Evolutionary conservation across 2,329 filamentous ascomycete genomes (phyloP).

Genomic region (Talaromyces sp.): DNA sequence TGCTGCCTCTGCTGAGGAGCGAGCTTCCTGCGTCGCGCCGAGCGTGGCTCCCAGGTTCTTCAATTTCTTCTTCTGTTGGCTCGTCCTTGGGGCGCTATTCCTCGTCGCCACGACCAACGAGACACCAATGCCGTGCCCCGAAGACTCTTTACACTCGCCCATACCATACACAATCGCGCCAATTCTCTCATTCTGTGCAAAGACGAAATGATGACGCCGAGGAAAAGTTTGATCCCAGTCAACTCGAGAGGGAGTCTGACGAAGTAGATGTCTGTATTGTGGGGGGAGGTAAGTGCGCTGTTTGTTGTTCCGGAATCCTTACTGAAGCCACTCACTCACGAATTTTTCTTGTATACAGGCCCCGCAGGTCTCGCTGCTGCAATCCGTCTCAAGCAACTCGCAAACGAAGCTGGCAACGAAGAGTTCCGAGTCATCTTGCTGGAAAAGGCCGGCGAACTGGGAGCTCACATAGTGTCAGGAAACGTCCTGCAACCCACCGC

Average conservation of each 20-base stretch:
- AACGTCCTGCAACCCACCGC: slow-evolving; percentile 89
- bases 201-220: slow-evolving; percentile 41
- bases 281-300: slow-evolving; percentile 61
- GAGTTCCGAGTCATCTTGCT: slow-evolving; percentile 89
- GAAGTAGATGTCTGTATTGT: slow-evolving; percentile 96
- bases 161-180: slow-evolving; percentile 26
- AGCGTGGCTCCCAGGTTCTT: slow-evolving; percentile 22
- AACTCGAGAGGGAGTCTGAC: slow-evolving; percentile 80
- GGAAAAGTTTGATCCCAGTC: slow-evolving; percentile 58
- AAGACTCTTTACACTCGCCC: neutral
- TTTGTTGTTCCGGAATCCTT: neutral
- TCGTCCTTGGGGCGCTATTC: slow-evolving; percentile 13
- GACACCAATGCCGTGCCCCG: neutral
- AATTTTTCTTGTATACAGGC: slow-evolving; percentile 40
- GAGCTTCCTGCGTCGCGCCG: slow-evolving; percentile 28
- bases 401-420: slow-evolving; percentile 89
- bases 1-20: slow-evolving; percentile 38
- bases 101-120: slow-evolving; percentile 11
- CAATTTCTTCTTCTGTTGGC: slow-evolving; percentile 15
- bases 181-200: slow-evolving; percentile 40
- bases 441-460: slow-evolving; percentile 92
- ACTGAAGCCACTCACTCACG: slow-evolving; percentile 1
- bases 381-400: slow-evolving; percentile 90
- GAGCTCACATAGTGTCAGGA: slow-evolving; percentile 90
- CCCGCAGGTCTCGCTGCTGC: slow-evolving; percentile 88